Evolutionary conservation across 352 stramenopile genomes (phyloP), one percentile per base, ranked within the genome.

Genomic region (Sclerospora graminicola): DNA sequence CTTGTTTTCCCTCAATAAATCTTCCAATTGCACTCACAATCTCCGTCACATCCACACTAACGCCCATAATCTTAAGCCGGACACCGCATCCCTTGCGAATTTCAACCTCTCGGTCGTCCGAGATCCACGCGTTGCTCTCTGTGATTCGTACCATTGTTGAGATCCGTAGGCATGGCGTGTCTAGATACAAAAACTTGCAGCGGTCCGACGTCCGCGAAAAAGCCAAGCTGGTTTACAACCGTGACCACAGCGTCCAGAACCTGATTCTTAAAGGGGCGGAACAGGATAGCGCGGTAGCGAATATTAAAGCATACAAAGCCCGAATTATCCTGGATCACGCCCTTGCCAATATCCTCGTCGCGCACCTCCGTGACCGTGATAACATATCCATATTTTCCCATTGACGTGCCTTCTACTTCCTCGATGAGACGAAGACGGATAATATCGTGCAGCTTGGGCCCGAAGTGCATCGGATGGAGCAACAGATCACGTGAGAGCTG

Each of bases 281-380:
- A 89, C 29, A 98, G 68, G 34, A 98, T 94, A 18, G 95, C 95
- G 33, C 89, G 88, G 63, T 98, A 98, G 52, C 92, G 90, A 54
- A 97, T 96, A 41, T 96, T 89, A 62, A 98, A 97, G 32, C 94
- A 95, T 18, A 97, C 92, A 63, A 96, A 95, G 23, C 94, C 95
- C 21, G 92, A 97, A 66, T 97, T 96, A 66, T 98, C 96, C 69
- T 98, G 93, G 66, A 98, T 98, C 57, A 97, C 89, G 34, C 93
- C 94, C 48, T 90, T 94, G 66, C 87, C 88, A 50, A 98, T 97
- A 66, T 98, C 86, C 41, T 97, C 87, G 73, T 98, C 90, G 24
- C 81, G 82, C 48, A 98, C 91, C 46, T 97, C 86, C 39, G 95
- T 98, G 37, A 98, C 91, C 46, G 95, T 97, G 47, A 98, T 96